phyloP scores from a whole-genome alignment of 1,139 yeast genomes.

The Komagataea norvegica region DNA sequence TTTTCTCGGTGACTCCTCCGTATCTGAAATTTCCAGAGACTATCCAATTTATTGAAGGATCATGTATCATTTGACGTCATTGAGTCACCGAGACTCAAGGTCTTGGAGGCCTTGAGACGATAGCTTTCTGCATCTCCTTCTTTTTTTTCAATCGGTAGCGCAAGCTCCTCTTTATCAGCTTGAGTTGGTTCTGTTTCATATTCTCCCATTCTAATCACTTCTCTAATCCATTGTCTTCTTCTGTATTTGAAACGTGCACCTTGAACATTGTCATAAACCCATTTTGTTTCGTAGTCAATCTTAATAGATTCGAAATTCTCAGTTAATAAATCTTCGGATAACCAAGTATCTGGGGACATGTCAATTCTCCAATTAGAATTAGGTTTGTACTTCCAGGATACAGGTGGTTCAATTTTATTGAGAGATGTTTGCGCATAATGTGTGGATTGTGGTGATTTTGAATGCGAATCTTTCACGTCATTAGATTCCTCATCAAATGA shows the following conservation, averaged over 20 bases:
- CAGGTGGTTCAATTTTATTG: constrained; percentile 47
- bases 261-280: constrained; percentile 66
- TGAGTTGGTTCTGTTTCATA: constrained; percentile 3
- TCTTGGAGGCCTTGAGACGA: too few relatives aligned
- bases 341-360: constrained; percentile 57
- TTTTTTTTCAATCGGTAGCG: too few relatives aligned
- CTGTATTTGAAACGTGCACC: constrained; percentile 32
- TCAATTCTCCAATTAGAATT: constrained; percentile 55
- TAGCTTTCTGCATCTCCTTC: too few relatives aligned
- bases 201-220: constrained; percentile 28
- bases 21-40: too few relatives aligned
- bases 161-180: not conserved
- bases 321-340: constrained; percentile 39
- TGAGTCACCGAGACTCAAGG: too few relatives aligned
- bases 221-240: constrained; percentile 52
- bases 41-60: too few relatives aligned
- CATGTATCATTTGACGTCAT: too few relatives aligned
- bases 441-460: not conserved
- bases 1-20: too few relatives aligned
- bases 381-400: constrained; percentile 45
- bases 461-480: not conserved
- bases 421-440: constrained; percentile 19
- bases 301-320: constrained; percentile 41
- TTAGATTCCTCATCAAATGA: not conserved
- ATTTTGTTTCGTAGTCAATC: constrained; percentile 65